Evolutionary conservation across 2,329 filamentous ascomycete species (phyloP).

Genomic region (Xylaria polymorpha): DNA sequence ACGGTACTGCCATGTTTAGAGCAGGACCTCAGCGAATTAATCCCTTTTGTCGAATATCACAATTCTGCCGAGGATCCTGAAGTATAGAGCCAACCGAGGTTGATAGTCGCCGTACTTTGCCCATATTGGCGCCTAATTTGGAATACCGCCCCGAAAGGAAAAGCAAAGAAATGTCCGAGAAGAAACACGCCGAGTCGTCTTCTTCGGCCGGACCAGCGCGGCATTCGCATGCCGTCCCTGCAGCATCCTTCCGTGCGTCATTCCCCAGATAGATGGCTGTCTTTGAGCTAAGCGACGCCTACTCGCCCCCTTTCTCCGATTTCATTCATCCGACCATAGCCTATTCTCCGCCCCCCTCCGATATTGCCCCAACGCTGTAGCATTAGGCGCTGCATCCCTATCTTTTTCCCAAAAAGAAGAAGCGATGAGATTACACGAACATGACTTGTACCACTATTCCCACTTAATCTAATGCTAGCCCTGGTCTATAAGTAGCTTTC

Average conservation of each 20-base stretch:
- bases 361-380: constrained; percentile 3
- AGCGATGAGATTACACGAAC: constrained; percentile 13
- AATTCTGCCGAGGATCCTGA: constrained; percentile 18
- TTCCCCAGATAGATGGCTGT: constrained; percentile 40
- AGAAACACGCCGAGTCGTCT: constrained; percentile 59
- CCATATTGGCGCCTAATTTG: constrained; percentile 13
- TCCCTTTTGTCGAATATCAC: constrained; percentile 21
- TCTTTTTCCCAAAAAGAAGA: constrained; percentile 5
- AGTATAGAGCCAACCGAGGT: constrained; percentile 9
- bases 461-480: constrained; percentile 29
- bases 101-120: constrained; percentile 14
- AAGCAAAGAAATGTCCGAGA: constrained; percentile 56
- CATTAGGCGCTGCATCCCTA: constrained; percentile 1
- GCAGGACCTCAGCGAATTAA: constrained; percentile 20
- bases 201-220: constrained; percentile 52
- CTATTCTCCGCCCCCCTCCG: constrained; percentile 14
- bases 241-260: constrained; percentile 64
- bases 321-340: constrained; percentile 20
- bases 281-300: constrained; percentile 22
- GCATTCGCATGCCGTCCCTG: constrained; percentile 58
- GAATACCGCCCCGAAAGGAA: constrained; percentile 33
- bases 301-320: constrained; percentile 9
- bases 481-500: constrained; percentile 36
- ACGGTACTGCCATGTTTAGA: constrained; percentile 31
- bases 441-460: constrained; percentile 1